Conservation (phyloP, 2,329 filamentous ascomycete genomes). For the Diaporthe helianthi region DNA sequence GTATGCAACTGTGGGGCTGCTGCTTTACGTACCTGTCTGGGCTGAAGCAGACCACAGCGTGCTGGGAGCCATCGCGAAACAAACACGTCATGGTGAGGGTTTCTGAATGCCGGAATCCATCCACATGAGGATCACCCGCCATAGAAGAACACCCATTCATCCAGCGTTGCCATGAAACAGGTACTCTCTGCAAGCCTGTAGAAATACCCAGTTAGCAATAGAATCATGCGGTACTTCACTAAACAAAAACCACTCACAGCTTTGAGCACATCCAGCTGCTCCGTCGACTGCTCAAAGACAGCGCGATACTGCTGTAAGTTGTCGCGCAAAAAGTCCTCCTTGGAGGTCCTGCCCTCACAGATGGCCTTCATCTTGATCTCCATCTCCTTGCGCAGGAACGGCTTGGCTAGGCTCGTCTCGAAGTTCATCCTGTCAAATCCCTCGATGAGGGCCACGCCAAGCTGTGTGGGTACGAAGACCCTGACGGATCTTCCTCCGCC, state of each 20-base stretch:
- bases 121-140: no score
- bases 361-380: slow-evolving; percentile 97
- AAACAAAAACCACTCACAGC: slow-evolving; percentile 54
- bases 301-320: slow-evolving; percentile 86
- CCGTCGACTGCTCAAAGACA: slow-evolving; percentile 83
- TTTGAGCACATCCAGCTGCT: slow-evolving; percentile 73
- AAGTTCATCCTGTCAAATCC: slow-evolving; percentile 95
- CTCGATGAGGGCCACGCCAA: slow-evolving; percentile 90
- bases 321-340: slow-evolving; percentile 77
- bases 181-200: slow-evolving; percentile 62
- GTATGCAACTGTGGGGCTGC: neutral
- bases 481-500: slow-evolving; percentile 64
- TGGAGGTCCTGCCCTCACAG: slow-evolving; percentile 83
- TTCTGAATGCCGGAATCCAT: no score
- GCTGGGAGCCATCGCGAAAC: neutral
- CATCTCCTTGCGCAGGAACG: slow-evolving; percentile 97
- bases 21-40: neutral
- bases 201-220: slow-evolving; percentile 34
- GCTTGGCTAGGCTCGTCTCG: slow-evolving; percentile 91
- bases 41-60: neutral
- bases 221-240: neutral
- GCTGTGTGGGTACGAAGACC: slow-evolving; percentile 90
- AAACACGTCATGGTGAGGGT: no score
- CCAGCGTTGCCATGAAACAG: slow-evolving; percentile 46
- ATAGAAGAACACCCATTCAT: neutral